phyloP scores from a whole-genome alignment of 1,284 basidiomycete genomes.

The Chiua sp. region DNA sequence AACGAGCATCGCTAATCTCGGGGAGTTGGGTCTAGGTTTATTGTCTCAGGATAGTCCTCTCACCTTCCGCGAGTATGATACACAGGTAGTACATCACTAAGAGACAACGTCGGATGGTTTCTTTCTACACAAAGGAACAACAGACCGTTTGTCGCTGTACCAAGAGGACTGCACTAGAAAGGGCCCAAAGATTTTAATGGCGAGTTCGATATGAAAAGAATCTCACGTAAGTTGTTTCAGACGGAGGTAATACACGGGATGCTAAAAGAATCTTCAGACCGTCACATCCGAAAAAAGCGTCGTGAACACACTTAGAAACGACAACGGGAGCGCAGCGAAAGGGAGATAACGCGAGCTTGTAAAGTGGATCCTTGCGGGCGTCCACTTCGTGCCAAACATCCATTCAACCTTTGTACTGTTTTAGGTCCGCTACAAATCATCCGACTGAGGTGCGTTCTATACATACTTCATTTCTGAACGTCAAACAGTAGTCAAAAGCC shows the following conservation, averaged over 20 bases:
- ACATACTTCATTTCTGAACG: constrained; percentile 19
- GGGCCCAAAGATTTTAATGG: too few relatives aligned
- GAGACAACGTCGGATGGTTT: not conserved
- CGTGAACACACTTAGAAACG: constrained; percentile 16
- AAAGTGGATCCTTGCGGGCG: constrained; percentile 24
- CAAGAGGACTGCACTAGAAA: constrained; percentile 20
- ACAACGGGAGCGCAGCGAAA: constrained; percentile 24
- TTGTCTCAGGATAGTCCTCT: not conserved
- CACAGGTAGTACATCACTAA: constrained; percentile 27
- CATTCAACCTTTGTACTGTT: constrained; percentile 16
- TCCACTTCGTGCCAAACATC: constrained; percentile 24
- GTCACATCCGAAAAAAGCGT: not conserved
- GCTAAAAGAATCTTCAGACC: constrained; percentile 5
- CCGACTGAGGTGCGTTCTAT: too few relatives aligned
- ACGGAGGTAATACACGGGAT: not conserved
- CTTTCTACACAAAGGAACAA: not conserved
- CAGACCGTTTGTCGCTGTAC: constrained; percentile 14
- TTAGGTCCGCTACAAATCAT: not conserved
- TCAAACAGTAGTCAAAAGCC: constrained; percentile 26
- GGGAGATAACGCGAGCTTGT: constrained; percentile 26
- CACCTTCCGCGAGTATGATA: constrained; percentile 22
- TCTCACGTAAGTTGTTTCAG: too few relatives aligned
- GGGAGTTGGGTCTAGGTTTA: not conserved
- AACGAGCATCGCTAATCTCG: constrained; percentile 22
- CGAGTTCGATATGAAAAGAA: not conserved